phyloP scores from a whole-genome alignment of 106 monocot species.

The Allium sativum region DNA sequence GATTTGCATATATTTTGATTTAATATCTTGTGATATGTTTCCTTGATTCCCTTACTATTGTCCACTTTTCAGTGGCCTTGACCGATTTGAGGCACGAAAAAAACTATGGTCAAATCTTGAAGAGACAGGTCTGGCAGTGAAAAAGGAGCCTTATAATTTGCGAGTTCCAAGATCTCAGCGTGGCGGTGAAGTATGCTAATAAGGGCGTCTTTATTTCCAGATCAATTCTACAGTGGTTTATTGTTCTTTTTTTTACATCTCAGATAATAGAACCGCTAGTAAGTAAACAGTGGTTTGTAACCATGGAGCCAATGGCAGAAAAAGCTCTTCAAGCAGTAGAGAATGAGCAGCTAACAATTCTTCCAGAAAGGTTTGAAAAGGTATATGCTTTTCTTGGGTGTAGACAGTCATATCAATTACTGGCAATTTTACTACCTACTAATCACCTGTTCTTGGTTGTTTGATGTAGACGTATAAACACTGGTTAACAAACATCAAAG shows the following conservation, averaged over 20 bases:
- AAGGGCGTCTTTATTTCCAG: constrained; percentile 2
- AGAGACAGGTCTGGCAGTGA: constrained; percentile 79
- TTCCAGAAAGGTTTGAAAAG: constrained; percentile 98
- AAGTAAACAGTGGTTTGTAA: constrained; percentile 99
- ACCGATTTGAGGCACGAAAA: constrained; percentile 89
- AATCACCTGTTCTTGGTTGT: not conserved
- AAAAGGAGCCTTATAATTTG: constrained; percentile 63
- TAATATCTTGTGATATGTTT: constrained; percentile 5
- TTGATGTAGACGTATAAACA: constrained; percentile 74
- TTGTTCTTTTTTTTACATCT: not conserved
- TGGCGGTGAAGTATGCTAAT: constrained; percentile 86
- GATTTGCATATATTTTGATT: not conserved
- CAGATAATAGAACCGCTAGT: constrained; percentile 95
- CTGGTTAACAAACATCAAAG: constrained; percentile 96
- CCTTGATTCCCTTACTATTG: constrained; percentile 2
- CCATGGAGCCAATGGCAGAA: constrained; percentile 93
- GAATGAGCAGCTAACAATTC: constrained; percentile 56
- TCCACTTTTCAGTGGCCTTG: constrained; percentile 54
- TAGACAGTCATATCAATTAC: not conserved
- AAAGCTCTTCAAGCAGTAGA: constrained; percentile 88
- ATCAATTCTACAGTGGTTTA: not conserved
- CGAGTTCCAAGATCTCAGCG: constrained; percentile 96
- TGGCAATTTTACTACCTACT: not conserved
- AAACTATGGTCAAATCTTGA: constrained; percentile 96
- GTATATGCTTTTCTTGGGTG: constrained; percentile 15